Evolutionary conservation across 331 rosid species (phyloP).

Genomic region (Telfairia occidentalis): DNA sequence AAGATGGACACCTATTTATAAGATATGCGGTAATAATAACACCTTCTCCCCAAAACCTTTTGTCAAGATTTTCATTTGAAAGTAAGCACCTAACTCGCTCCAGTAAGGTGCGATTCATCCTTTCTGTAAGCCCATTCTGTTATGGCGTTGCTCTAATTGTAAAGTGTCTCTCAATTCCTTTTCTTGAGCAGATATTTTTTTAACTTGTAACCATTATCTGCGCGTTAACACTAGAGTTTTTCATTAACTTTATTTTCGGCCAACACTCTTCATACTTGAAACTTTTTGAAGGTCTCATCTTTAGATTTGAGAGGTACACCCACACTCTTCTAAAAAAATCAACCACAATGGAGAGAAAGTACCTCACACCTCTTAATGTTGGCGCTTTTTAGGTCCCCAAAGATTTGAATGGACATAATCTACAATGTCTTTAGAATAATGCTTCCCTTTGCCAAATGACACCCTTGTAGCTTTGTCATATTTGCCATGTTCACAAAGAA

Average conservation of each 20-base stretch:
- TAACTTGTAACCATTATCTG: not conserved
- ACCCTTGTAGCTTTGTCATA: not conserved
- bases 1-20: not conserved
- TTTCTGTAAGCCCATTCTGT: not conserved
- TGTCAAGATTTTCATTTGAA: too few relatives aligned
- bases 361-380: not conserved
- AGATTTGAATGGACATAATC: not conserved
- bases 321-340: not conserved
- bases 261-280: not conserved
- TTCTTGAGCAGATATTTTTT: not conserved
- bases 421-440: not conserved
- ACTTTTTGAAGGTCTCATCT: not conserved
- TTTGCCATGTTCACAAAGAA: not conserved
- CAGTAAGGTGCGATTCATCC: not conserved
- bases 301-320: not conserved
- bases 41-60: not conserved
- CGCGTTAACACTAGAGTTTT: not conserved
- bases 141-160: not conserved
- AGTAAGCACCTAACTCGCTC: too few relatives aligned
- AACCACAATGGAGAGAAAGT: not conserved
- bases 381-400: not conserved
- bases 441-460: not conserved
- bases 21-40: not conserved
- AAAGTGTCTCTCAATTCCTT: not conserved
- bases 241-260: not conserved